Conservation (phyloP, 2,329 filamentous ascomycete genomes). For the Biscogniauxia mediterranea region DNA sequence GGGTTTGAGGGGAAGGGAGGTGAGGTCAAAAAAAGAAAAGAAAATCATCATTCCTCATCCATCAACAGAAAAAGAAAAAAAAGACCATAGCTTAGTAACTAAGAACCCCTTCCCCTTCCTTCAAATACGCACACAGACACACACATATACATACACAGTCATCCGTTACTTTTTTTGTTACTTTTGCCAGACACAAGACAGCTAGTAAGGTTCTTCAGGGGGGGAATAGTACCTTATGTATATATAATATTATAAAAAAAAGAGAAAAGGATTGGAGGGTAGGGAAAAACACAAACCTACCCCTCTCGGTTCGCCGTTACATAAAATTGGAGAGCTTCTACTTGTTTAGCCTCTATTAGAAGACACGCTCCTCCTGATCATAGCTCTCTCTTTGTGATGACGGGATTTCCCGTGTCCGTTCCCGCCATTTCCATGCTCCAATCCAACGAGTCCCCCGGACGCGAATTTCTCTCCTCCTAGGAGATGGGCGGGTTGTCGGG, state of each 20-base stretch:
- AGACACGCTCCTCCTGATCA: not conserved
- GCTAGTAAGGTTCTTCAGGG: not conserved
- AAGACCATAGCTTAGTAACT: not conserved
- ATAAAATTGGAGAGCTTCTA: not conserved
- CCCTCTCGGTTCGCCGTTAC: not conserved
- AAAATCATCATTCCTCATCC: not conserved
- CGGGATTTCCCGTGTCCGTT: not conserved
- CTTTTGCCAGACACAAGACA: not conserved
- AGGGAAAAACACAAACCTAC: not conserved
- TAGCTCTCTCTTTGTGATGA: not conserved
- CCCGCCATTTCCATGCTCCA: not conserved
- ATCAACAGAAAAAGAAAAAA: too few species aligned
- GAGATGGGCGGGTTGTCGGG: conserved; percentile 25
- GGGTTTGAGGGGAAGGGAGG: too few species aligned
- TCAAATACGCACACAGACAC: not conserved
- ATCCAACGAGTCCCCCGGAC: conserved; percentile 1
- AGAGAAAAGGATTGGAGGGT: not conserved
- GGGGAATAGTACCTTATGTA: not conserved
- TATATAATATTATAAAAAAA: not conserved
- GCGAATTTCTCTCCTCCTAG: conserved; percentile 20
- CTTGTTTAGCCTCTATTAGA: not conserved
- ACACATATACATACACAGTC: not conserved
- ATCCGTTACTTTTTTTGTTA: not conserved
- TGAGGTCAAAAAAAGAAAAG: not conserved
- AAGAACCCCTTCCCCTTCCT: not conserved